A percentile compares a stretch with the other conserved stretches of the same genome.
Conservation (phyloP, 129 eudicot genomes). For the Ambrosia trifida region DNA sequence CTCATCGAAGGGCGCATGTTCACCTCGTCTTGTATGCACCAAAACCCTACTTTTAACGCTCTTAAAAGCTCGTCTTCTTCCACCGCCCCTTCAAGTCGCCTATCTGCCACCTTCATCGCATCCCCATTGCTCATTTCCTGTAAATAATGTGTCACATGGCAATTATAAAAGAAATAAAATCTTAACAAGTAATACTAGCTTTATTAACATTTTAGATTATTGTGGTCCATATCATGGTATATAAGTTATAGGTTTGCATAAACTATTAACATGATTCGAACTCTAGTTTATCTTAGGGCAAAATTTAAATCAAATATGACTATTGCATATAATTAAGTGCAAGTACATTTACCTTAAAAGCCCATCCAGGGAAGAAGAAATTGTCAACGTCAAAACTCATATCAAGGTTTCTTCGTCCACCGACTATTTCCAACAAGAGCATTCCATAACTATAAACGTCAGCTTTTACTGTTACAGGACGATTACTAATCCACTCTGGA, state of each 20-base stretch:
- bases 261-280: too few relatives aligned
- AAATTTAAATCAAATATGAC: too few relatives aligned
- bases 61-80: conserved; percentile 64
- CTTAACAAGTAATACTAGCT: neutral
- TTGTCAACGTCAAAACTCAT: conserved; percentile 74
- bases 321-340: neutral
- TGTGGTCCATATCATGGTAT: too few relatives aligned
- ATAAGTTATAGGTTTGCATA: too few relatives aligned
- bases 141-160: neutral
- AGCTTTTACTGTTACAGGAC: conserved; percentile 91
- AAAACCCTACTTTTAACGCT: conserved; percentile 71
- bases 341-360: conserved; percentile 63
- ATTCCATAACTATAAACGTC: conserved; percentile 98
- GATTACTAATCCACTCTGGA: conserved; percentile 96
- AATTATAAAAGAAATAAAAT: neutral
- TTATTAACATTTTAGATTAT: too few relatives aligned
- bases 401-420: conserved; percentile 95
- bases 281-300: too few relatives aligned
- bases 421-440: conserved; percentile 86
- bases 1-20: conserved; percentile 91
- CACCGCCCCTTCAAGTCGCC: conserved; percentile 70
- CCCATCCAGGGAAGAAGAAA: conserved; percentile 98
- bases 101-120: conserved; percentile 67
- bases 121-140: conserved; percentile 74
- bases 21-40: conserved; percentile 98